A percentile compares a stretch with the other conserved stretches of the same genome.
phyloP scores from a whole-genome alignment of 345 rosid genomes.

The Lepidium aucheri region DNA sequence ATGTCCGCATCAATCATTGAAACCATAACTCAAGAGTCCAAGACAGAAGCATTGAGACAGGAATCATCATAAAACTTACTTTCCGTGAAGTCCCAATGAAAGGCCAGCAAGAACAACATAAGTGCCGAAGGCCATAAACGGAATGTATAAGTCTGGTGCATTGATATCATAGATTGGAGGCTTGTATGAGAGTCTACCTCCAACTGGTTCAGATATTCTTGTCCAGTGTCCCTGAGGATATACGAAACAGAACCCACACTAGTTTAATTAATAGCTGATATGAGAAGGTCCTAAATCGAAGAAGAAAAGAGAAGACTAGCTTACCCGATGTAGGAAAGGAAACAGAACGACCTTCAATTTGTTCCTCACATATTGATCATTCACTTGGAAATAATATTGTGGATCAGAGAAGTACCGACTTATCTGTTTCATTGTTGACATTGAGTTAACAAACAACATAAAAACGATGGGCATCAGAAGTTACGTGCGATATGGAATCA shows the following conservation, averaged over 20 bases:
- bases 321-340: constrained; percentile 47
- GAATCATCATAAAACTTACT: constrained; percentile 29
- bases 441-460: neutral
- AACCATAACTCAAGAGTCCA: neutral
- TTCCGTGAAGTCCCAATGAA: constrained; percentile 49
- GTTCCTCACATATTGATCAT: constrained; percentile 45
- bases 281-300: neutral
- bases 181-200: constrained; percentile 57
- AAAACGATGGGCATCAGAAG: neutral
- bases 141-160: constrained; percentile 76
- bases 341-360: constrained; percentile 45
- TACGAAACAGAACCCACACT: neutral
- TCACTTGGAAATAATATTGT: constrained; percentile 54
- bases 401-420: constrained; percentile 54
- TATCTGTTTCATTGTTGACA: constrained; percentile 29
- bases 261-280: neutral
- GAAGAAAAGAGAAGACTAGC: neutral
- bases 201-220: constrained; percentile 57
- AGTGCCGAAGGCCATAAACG: constrained; percentile 63
- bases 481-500: neutral
- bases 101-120: constrained; percentile 64
- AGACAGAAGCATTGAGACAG: neutral
- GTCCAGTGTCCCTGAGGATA: constrained; percentile 59
- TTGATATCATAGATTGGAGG: constrained; percentile 66
- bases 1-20: neutral